phyloP scores from a whole-genome alignment of 257 asterid genomes.

The Petunia axillaris region DNA sequence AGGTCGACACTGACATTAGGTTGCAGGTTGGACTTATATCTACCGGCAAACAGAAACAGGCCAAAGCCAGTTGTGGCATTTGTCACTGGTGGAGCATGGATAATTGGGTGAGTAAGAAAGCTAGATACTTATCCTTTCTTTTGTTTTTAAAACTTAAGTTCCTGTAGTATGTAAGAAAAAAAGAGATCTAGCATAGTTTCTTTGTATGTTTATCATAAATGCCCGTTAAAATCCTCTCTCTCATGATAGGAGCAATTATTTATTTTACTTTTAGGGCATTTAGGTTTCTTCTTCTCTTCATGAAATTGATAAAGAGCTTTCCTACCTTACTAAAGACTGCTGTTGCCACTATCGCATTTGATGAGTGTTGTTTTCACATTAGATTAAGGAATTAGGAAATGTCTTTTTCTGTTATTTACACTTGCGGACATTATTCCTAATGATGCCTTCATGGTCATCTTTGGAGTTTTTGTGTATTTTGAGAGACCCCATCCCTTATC shows the following conservation, averaged over 20 bases:
- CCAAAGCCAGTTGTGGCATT: slow-evolving; percentile 88
- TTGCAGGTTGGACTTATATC: slow-evolving; percentile 87
- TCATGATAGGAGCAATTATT: neutral
- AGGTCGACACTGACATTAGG: slow-evolving; percentile 4
- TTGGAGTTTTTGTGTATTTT: neutral
- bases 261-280: neutral
- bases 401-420: neutral
- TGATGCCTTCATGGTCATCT: neutral
- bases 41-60: slow-evolving; percentile 59
- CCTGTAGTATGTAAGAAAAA: neutral
- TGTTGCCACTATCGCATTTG: neutral
- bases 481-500: neutral
- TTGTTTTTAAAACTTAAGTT: slow-evolving; percentile 24
- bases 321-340: neutral
- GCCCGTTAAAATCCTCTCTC: neutral
- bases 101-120: slow-evolving; percentile 74
- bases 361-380: neutral
- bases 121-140: neutral
- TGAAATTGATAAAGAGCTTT: neutral
- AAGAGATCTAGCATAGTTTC: neutral
- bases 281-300: slow-evolving; percentile 4
- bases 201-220: slow-evolving; percentile 10
- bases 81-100: slow-evolving; percentile 99
- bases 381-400: neutral
- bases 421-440: neutral